Base-by-base conservation (phyloP, 1,139 yeast genomes). In the Geotrichum australiense region DNA sequence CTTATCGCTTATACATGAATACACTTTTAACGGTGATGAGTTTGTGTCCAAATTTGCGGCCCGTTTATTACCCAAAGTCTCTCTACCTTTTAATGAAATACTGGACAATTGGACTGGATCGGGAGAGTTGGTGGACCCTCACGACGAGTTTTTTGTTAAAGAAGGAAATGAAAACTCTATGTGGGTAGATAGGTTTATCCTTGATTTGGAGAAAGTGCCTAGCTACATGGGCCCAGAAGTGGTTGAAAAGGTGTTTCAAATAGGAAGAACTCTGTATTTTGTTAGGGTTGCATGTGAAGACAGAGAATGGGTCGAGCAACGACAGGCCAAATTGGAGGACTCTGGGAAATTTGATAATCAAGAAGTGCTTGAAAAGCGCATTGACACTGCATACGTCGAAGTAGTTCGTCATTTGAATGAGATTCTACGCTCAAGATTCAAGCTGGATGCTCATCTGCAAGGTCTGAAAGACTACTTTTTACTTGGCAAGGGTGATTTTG, bases 231-330 rank as follows among this genome's bases (percentile, higher is more conserved):
- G 72, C 1, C 53, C 56, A 5, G 62, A 63, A 12, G 61, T 73
- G 1, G 78, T 85, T 1, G 58, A 64, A 20, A 71, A 74, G 50
- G 73, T 83, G 7, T 81, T 72, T 51, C 84, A 85, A 45, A 78
- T 83, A 20, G 98, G 98, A 1, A 79, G 82, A 50, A 75, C 85
- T 12, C 65, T 81, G n/a, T 71, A 77, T 29, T 89, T 81, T 55
- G 63, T 91, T 35, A 74, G 78, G 36, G 68, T 68, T 26, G 74
- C 75, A 39, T 83, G 96, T 49, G 66, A 67, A 10, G 87, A 80
- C 50, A 60, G 71, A 19, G 70, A 68, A 25, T 81, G 84, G 81
- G 67, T 74, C 12, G 72, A 71, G 48, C 56, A 61, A 20, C 70
- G 61, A 23, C 47, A 51, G 11, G 40, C 52, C 3, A 46, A 39